Evolutionary conservation across 768 basidiomycete genomes (phyloP).

Genomic region (Panus rudis): DNA sequence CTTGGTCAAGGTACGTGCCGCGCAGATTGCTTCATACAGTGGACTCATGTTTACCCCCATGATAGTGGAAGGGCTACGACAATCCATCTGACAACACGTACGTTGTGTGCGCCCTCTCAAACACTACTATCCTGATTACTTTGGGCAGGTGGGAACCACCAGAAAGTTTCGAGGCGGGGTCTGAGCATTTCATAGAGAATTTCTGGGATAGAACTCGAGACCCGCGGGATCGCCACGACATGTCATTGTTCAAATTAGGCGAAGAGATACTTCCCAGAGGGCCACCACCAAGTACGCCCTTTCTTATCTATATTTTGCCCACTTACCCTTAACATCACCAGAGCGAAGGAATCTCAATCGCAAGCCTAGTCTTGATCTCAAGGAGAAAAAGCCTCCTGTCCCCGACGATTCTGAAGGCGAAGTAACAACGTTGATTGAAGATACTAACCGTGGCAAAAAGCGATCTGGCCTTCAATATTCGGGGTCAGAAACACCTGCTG

Average conservation of each 20-base stretch:
- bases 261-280: slow-evolving; percentile 51
- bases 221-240: slow-evolving; percentile 41
- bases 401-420: slow-evolving; percentile 6
- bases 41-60: background rate
- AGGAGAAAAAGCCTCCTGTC: background rate
- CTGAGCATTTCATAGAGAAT: slow-evolving; percentile 40
- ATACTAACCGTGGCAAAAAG: background rate
- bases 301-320: background rate
- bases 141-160: slow-evolving; percentile 58
- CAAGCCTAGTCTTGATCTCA: background rate
- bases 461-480: background rate
- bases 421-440: background rate
- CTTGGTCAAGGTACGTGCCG: background rate
- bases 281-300: slow-evolving; percentile 36
- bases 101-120: background rate
- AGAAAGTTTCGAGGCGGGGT: slow-evolving; percentile 48
- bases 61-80: slow-evolving; percentile 8
- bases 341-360: background rate
- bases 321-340: background rate
- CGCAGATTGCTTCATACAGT: background rate
- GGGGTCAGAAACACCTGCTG: too few species aligned
- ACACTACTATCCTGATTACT: background rate
- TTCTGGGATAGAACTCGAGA: slow-evolving; percentile 32
- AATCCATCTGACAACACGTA: background rate
- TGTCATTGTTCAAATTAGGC: slow-evolving; percentile 43